Conservation (phyloP, 495 filamentous ascomycete genomes). For the Ascobolus immersus region DNA sequence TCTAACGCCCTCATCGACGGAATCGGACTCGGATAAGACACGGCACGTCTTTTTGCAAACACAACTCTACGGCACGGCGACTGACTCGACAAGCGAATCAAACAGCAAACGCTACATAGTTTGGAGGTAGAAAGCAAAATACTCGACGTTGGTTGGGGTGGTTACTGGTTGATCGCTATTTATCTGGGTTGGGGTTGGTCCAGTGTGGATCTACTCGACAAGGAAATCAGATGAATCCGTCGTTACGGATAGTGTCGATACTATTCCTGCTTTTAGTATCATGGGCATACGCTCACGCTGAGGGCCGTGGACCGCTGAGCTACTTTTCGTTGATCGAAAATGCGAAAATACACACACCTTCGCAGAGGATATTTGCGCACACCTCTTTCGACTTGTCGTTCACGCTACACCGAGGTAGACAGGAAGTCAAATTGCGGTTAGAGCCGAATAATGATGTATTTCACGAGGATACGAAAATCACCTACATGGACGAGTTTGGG, state of each 20-base stretch:
- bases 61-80: no score
- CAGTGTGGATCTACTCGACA: slow-evolving; percentile 4
- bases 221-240: slow-evolving; percentile 7
- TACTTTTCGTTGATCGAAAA: slow-evolving; percentile 50
- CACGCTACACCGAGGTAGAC: slow-evolving; percentile 35
- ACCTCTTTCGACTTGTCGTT: slow-evolving; percentile 68
- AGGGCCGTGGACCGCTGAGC: slow-evolving; percentile 46
- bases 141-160: slow-evolving; percentile 3
- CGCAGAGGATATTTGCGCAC: slow-evolving; percentile 49
- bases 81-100: no score
- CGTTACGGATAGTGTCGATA: neutral
- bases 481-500: slow-evolving; percentile 47
- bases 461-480: slow-evolving; percentile 45
- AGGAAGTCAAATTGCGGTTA: slow-evolving; percentile 52
- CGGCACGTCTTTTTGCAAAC: no score
- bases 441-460: slow-evolving; percentile 77
- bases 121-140: no score
- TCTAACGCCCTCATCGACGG: no score
- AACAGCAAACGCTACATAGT: no score
- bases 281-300: slow-evolving; percentile 33
- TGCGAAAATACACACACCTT: slow-evolving; percentile 49
- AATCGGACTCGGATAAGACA: no score
- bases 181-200: slow-evolving; percentile 2
- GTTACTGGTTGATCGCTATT: slow-evolving; percentile 1
- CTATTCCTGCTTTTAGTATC: slow-evolving; percentile 7